phyloP scores from a whole-genome alignment of 2,329 filamentous ascomycete genomes.

The Neoscytalidium dimidiatum region DNA sequence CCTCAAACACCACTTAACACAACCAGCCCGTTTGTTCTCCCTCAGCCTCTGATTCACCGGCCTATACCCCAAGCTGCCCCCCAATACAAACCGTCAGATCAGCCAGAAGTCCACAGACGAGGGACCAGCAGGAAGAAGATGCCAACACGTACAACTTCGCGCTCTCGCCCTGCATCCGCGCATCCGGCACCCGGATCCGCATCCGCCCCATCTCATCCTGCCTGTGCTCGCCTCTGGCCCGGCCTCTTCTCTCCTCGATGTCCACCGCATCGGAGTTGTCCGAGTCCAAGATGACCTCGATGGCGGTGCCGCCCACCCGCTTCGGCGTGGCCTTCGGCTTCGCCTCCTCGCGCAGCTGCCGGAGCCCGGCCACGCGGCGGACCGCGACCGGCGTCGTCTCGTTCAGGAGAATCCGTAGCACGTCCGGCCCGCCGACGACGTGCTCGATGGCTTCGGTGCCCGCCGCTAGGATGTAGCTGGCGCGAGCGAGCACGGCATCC shows the following conservation, averaged over 20 bases:
- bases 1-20: no score
- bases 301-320: background rate
- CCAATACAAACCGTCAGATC: background rate
- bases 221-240: background rate
- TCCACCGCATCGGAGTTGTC: background rate
- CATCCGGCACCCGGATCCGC: background rate
- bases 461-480: background rate
- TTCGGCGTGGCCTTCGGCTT: background rate
- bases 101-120: background rate
- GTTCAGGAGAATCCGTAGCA: background rate
- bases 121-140: background rate
- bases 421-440: background rate
- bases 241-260: background rate
- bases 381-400: background rate
- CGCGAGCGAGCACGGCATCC: background rate
- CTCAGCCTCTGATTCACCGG: no score
- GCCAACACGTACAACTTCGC: background rate
- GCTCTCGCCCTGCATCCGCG: background rate
- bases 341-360: background rate
- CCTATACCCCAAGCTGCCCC: no score
- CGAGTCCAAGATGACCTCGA: background rate
- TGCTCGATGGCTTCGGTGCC: background rate
- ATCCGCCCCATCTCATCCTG: background rate
- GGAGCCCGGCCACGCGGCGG: background rate
- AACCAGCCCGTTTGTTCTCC: no score